phyloP scores from a whole-genome alignment of 768 basidiomycete genomes.

The Boletus pseudo-olivaceus region DNA sequence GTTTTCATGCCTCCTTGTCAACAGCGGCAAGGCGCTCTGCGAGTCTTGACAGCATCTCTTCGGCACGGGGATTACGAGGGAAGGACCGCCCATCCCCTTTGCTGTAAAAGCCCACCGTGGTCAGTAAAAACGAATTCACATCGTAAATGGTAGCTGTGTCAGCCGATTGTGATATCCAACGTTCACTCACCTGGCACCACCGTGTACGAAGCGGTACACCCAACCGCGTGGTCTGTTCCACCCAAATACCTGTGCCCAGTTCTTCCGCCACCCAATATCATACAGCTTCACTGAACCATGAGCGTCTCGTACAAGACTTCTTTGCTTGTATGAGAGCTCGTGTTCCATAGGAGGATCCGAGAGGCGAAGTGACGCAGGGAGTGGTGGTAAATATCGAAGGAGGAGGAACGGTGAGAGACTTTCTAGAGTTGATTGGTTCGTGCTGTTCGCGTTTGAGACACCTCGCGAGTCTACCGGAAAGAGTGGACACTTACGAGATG shows the following conservation, averaged over 20 bases:
- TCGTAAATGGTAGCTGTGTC: neutral
- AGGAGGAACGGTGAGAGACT: constrained; percentile 71
- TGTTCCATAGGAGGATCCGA: constrained; percentile 72
- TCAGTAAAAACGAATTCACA: neutral
- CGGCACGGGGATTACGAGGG: constrained; percentile 64
- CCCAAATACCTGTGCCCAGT: constrained; percentile 68
- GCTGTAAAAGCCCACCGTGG: constrained; percentile 29
- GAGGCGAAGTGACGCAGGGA: constrained; percentile 46
- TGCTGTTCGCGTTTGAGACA: constrained; percentile 38
- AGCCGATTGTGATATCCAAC: neutral
- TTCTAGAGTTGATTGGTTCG: constrained; percentile 85
- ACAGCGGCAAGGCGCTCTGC: constrained; percentile 57
- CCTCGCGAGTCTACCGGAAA: neutral
- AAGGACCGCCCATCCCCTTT: constrained; percentile 66
- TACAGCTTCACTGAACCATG: constrained; percentile 62
- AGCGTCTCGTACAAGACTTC: constrained; percentile 60
- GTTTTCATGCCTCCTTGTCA: constrained; percentile 45
- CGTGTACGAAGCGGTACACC: constrained; percentile 51
- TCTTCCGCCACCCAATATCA: constrained; percentile 69
- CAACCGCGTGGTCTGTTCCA: constrained; percentile 51
- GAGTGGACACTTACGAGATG: constrained; percentile 49
- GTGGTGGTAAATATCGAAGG: constrained; percentile 63
- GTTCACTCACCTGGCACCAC: constrained; percentile 59
- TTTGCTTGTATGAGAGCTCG: constrained; percentile 63
- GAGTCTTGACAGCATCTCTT: constrained; percentile 62